phyloP scores from a whole-genome alignment of 257 asterid genomes.

The Handroanthus guayacan region DNA sequence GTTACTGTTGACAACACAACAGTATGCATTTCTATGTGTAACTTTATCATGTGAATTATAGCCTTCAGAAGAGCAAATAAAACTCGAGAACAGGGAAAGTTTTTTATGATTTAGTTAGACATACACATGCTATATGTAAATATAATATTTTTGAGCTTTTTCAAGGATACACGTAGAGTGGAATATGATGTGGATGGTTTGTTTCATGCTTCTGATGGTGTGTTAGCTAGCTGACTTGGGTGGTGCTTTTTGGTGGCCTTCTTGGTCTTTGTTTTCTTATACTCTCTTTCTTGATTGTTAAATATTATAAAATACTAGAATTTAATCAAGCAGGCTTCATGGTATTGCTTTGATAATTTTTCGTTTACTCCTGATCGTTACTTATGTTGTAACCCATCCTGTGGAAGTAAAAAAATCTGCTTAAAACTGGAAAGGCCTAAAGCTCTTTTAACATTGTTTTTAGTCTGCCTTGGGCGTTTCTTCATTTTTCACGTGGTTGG shows the following conservation, averaged over 20 bases:
- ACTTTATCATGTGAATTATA: background rate
- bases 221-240: constrained; percentile 7
- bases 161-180: background rate
- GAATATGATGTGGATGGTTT: background rate
- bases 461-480: background rate
- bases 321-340: background rate
- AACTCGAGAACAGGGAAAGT: background rate
- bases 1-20: background rate
- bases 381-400: background rate
- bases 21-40: background rate
- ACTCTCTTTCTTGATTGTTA: constrained; percentile 9
- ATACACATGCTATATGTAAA: background rate
- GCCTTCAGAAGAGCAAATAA: background rate
- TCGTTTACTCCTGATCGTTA: background rate
- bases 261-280: background rate
- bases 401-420: background rate
- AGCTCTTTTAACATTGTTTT: background rate
- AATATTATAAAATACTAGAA: background rate
- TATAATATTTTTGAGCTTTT: background rate
- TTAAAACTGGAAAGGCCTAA: background rate
- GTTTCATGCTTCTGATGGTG: background rate
- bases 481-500: background rate
- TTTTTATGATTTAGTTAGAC: background rate
- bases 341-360: background rate
- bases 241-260: constrained; percentile 1